Conservation (phyloP, 495 filamentous ascomycete species). For the Penicillium roqueforti region DNA sequence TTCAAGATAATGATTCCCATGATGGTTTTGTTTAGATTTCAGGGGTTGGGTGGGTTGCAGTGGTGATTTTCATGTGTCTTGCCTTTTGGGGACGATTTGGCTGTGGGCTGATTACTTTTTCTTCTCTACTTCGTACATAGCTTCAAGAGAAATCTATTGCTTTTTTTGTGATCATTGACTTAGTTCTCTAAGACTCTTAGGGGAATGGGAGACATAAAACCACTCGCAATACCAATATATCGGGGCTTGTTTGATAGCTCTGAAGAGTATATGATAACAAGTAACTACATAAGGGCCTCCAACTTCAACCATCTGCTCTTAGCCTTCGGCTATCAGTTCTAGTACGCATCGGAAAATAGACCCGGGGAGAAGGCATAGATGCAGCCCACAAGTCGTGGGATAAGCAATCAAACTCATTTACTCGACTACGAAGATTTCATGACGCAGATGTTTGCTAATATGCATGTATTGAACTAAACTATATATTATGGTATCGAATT, state of each 20-base stretch:
- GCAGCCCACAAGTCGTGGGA: not conserved
- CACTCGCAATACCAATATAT: not conserved
- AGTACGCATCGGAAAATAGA: too few species aligned
- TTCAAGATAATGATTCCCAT: conserved; percentile 12
- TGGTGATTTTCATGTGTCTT: conserved; percentile 2
- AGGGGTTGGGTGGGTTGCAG: not conserved
- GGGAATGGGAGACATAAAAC: not conserved
- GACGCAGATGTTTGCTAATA: not conserved
- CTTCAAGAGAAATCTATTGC: conserved; percentile 11
- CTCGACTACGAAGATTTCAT: not conserved
- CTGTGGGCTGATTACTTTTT: not conserved
- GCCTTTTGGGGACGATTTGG: conserved; percentile 3
- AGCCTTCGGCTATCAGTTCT: too few species aligned
- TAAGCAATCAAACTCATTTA: not conserved
- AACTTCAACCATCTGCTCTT: too few species aligned
- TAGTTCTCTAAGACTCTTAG: not conserved
- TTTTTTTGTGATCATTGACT: not conserved
- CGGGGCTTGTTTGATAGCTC: not conserved
- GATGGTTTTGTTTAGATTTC: conserved; percentile 15
- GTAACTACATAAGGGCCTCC: too few species aligned
- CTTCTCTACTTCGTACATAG: conserved; percentile 14
- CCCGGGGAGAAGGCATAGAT: not conserved
- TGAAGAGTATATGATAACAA: too few species aligned
- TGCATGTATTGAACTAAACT: not conserved
- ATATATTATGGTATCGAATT: conserved; percentile 8